Evolutionary conservation across 805 yeast genomes (phyloP), one percentile per base, ranked within the genome.

Genomic region (Nakazawaea laoshanensis): DNA sequence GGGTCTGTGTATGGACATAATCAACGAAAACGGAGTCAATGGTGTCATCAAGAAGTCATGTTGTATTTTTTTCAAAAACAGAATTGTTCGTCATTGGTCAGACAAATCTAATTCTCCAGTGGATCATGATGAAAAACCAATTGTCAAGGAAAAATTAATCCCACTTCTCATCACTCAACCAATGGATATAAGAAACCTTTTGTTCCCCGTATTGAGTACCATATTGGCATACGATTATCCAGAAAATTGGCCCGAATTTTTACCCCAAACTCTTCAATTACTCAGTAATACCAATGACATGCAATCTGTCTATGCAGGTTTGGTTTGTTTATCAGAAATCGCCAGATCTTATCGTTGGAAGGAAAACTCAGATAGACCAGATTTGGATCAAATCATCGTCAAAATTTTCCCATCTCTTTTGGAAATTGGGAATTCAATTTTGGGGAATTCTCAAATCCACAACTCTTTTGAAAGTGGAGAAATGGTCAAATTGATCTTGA

Each of bases 61-160:
- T 18, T 92, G 94, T 1, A 78, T 89, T 16, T 88, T 77, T 54
- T 75, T 89, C 58, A 89, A 89, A 51, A 92, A 89, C 54, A 65
- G 76, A 36, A 65, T 87, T 12, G 55, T 67, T 9, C 67, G 71
- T 30, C 65, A 69, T 39, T 92, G 97, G 97, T 44, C 45, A 6
- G 52, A 48, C 1, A 41, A 58, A 27, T 44, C 49, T 6, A 49
- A 42, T 18, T 31, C 45, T 7, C 48, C 52, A 5, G 74, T 85
- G 9, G 80, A 76, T 42, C 59, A 61, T 4, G 87, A 71, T 39
- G 96, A 89, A 50, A 82, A 77, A 48, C 84, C 83, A 3, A 61
- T 70, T 16, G 74, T 92, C 42, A 71, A 79, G 40, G 81, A 77
- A 13, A 67, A 86, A 42, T 49, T 92, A 22, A 58, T 87, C 19